A percentile compares a stretch with the other conserved stretches of the same genome.
phyloP scores from a whole-genome alignment of 495 filamentous ascomycete genomes.

The Neurospora pannonica region DNA sequence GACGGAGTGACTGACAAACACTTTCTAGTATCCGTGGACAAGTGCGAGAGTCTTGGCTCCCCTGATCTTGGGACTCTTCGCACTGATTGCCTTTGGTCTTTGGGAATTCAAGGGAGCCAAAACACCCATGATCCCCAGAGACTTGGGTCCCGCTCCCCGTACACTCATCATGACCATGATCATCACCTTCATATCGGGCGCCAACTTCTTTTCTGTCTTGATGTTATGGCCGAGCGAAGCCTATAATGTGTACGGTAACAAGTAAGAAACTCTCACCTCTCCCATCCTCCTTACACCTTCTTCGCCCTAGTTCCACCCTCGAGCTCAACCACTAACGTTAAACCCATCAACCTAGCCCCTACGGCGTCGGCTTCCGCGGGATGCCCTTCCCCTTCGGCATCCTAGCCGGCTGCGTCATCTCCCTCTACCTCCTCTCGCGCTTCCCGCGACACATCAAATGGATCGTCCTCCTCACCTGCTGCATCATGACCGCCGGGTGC shows the following conservation, averaged over 20 bases:
- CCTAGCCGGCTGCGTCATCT: constrained; percentile 51
- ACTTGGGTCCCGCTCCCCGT: constrained; percentile 53
- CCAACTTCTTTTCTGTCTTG: constrained; percentile 66
- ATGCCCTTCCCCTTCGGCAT: constrained; percentile 58
- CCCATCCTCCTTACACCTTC: neutral
- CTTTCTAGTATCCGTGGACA: constrained; percentile 23
- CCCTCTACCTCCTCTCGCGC: constrained; percentile 49
- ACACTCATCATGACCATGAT: constrained; percentile 54
- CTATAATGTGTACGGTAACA: constrained; percentile 65
- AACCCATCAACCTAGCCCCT: constrained; percentile 23
- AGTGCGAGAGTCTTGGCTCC: constrained; percentile 37
- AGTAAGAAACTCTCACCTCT: constrained; percentile 19
- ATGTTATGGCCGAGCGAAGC: constrained; percentile 69
- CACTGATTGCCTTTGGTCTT: constrained; percentile 45
- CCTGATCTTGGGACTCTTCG: constrained; percentile 48
- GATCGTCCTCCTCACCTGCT: constrained; percentile 51
- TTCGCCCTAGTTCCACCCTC: too few relatives aligned
- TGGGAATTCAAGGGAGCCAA: constrained; percentile 57
- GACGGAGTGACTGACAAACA: neutral
- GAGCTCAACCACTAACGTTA: neutral
- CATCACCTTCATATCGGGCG: constrained; percentile 65
- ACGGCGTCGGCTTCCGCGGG: constrained; percentile 57
- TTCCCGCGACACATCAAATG: constrained; percentile 55
- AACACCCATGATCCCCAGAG: constrained; percentile 57
- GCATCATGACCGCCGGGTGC: constrained; percentile 64